These are phyloP conservation scores for Alternaria infectoria DNA, from an alignment of 2,329 filamentous ascomycete species.

Conservation along the genomic window DNA sequence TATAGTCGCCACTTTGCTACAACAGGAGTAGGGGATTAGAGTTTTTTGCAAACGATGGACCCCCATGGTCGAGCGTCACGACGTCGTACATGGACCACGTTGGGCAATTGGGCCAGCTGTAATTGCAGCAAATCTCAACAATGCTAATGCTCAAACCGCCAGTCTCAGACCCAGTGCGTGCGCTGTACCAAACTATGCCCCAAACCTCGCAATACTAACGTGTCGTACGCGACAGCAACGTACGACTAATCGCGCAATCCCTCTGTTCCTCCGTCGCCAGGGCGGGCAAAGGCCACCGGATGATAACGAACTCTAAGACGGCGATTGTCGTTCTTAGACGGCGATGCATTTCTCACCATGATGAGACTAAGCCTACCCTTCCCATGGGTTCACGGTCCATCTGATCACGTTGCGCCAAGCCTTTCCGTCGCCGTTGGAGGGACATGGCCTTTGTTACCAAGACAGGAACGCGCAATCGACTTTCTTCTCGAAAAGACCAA, in stretches of 20 bases:
- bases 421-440: background rate
- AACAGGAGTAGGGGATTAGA: constrained; percentile 1
- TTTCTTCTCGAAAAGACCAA: constrained; percentile 5
- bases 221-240: background rate
- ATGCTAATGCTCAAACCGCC: constrained; percentile 10
- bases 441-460: background rate
- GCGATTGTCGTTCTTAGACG: background rate
- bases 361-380: background rate
- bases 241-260: constrained; percentile 13
- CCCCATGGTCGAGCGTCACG: background rate
- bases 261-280: background rate
- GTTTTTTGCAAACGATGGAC: background rate
- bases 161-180: constrained; percentile 12
- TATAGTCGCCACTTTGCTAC: constrained; percentile 14
- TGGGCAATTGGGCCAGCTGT: constrained; percentile 1
- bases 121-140: constrained; percentile 6
- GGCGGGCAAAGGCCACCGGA: constrained; percentile 1
- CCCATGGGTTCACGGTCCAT: constrained; percentile 1
- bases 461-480: constrained; percentile 3
- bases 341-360: background rate
- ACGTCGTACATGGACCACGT: background rate
- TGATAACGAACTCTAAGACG: background rate
- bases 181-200: constrained; percentile 6
- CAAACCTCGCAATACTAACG: constrained; percentile 4
- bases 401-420: background rate